Base-by-base conservation (phyloP, 768 basidiomycete species). In the Lactifluus echinatus region DNA sequence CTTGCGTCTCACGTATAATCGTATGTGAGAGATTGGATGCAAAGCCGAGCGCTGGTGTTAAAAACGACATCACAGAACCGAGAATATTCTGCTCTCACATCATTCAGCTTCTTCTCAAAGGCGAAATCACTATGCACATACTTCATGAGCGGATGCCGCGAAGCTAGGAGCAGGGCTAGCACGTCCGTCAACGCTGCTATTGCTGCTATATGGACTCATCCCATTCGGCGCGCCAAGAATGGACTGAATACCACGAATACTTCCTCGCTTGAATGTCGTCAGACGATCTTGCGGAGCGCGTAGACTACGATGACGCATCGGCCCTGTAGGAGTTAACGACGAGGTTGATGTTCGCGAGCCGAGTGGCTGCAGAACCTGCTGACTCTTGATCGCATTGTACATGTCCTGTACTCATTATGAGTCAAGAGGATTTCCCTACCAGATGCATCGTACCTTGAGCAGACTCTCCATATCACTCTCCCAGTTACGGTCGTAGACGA, bases 121-220 rank as follows among this genome's bases (percentile, higher is more conserved):
- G 10, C 4, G 53, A 40, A 5, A 5, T 49, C 26, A 10, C 23
- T 37, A 2, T 2, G 23, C 4, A 63, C 76, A 55, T 63, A 87
- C 87, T 64, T 96, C 94, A 66, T 90, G 80, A 3, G 90, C 80
- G 17, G 89, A 94, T 4, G 92, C 93, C 2, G 91, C 86, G 67
- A 87, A 93, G 69, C 93, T 96, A 2, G 94, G 93, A 3, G 94
- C 89, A 6, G 95, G 96, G 68, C 93, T 96, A n/a, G 85, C 78
- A 23, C 93, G 80, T 1, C 95, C 93, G 65, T 94, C 90, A 56
- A 87, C 79, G 63, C 83, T 87, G 68, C 84, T 85, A 64, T 82
- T 86, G 64, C 86, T 89, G 65, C 89, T 89, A 66, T 92, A 93
- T 7, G 90, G 89, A 66, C 87, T 92, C 50, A 74, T 70, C n/a